phyloP scores from a whole-genome alignment of 2,329 filamentous ascomycete species.

The Neonectria sp. region DNA sequence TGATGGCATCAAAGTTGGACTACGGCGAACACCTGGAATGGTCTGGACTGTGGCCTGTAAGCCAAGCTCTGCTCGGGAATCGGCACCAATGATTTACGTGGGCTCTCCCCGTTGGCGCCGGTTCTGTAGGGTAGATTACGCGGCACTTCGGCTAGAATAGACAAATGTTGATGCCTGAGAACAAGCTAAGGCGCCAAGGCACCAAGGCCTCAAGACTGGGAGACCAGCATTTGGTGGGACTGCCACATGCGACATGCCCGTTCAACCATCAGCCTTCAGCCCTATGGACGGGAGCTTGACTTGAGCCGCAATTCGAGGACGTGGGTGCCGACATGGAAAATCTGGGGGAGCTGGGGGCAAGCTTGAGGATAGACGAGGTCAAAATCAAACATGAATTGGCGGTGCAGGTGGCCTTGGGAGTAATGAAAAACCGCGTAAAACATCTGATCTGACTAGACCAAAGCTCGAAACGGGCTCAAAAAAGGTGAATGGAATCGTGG shows the following conservation, averaged over 20 bases:
- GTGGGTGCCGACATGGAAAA: slow-evolving; percentile 43
- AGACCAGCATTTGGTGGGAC: slow-evolving; percentile 32
- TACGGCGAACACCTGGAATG: slow-evolving; percentile 15
- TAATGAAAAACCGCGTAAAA: slow-evolving; percentile 12
- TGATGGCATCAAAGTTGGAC: slow-evolving; percentile 22
- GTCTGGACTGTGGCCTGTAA: slow-evolving; percentile 17
- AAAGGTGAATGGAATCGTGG: slow-evolving; percentile 19
- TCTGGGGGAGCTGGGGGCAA: slow-evolving; percentile 42
- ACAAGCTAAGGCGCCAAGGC: slow-evolving; percentile 10
- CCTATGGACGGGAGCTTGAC: slow-evolving; percentile 46
- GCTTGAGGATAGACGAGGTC: slow-evolving; percentile 24
- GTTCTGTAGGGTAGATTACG: slow-evolving; percentile 17
- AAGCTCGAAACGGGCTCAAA: slow-evolving; percentile 11
- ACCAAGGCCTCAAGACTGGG: slow-evolving; percentile 14
- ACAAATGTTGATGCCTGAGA: slow-evolving; percentile 24
- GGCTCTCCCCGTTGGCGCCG: background rate
- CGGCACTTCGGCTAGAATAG: too few relatives aligned
- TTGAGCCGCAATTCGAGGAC: slow-evolving; percentile 49
- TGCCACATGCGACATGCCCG: slow-evolving; percentile 34
- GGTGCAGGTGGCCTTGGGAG: slow-evolving; percentile 8
- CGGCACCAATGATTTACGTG: slow-evolving; percentile 16
- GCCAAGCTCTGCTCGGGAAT: slow-evolving; percentile 20
- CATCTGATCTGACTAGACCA: background rate
- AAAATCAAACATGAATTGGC: slow-evolving; percentile 39
- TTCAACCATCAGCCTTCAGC: slow-evolving; percentile 42